Base-by-base conservation (phyloP, 768 basidiomycete species). In the Phaeolepiota aurea region DNA sequence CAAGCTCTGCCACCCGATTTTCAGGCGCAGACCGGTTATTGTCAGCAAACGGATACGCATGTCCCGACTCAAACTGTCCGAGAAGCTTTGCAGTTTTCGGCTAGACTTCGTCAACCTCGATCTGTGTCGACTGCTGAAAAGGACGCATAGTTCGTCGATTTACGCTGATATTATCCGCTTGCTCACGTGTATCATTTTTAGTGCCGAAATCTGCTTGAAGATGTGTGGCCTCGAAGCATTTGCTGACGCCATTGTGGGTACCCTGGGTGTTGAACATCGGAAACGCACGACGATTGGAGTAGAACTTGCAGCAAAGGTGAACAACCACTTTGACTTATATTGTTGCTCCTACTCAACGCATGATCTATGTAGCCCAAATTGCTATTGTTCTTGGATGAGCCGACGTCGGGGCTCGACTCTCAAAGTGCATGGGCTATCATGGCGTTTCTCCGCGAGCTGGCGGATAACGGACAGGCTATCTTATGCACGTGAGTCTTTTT, bases 211-310 rank as follows among this genome's bases (percentile, higher is more conserved):
- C 38, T 75, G 74, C 50, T 58, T 87, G 4, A 63, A 68, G 47
- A 74, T 85, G 60, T 79, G 83, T 46, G 81, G 80, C 32, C 56
- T 86, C 35, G 74, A 77, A 42, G 68, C 68, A 3, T 67, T 76
- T 22, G 76, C 76, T 2, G 77, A 84, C 46, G 80, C 78, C 5
- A 65, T 76, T 48, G 76, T 84, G 4, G 78, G 75, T 5, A 72
- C 76, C 61, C 65, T 86, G 3, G 73, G 75, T 13, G 72, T 83
- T 20, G 85, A 89, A 50, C 74, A 81, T 47, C 70, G 78, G 30
- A 93, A 91, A 59, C 74, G 88, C 3, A 78, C 86, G 0, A 92
- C 89, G 0, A 92, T 93, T 46, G 89, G 75, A 22, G 88, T 91
- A 32, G 89, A 92, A 55, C 69, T 93, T 10, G 88, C 87, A 32